Evolutionary conservation across 352 stramenopile species (phyloP), one percentile per base, ranked within the genome.

Genomic region (Halophytophthora batemanensis): DNA sequence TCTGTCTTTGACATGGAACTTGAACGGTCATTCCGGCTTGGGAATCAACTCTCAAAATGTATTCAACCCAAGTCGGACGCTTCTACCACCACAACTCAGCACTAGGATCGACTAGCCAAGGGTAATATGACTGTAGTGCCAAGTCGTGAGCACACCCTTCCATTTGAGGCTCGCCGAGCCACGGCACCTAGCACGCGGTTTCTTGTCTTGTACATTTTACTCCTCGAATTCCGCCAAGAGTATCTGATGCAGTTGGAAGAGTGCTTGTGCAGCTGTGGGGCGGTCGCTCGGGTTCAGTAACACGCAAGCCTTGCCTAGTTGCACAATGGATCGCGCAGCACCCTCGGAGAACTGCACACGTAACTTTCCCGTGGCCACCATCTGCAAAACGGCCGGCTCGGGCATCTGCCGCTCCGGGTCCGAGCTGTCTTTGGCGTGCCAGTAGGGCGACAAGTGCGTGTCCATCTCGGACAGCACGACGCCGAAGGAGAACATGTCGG

Each of bases 401-500:
- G 66, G 57, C 61, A 74, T 51, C 18, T 51, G 41, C 22, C 57
- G 44, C 22, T 37, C 62, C 3, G 61, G 55, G 42, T 64, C 61
- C 21, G 44, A 60, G 1, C 49, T 49, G 41, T 71, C 57, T 49
- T 69, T 71, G 14, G 38, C 46, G 15, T 69, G 31, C 51, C 45
- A 59, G 29, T 71, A 75, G 18, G 65, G 69, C 13, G 42, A 50
- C 6, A 36, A 29, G 15, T 75, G 65, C 0, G 48, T 59, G 33
- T 78, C 69, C 2, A 75, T 23, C 33, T 73, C 65, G 5, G 56
- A 66, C 14, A 78, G 36, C 8, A 75, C 56, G 14, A 74, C 61
- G 18, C 68, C 68, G 33, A 78, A 78, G 4, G 69, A 78, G 29
- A 73, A 75, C 38, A 78, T 71, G 22, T 78, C 65, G 6, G 62